A percentile compares a stretch with the other conserved stretches of the same genome.
Conservation (phyloP, 495 filamentous ascomycete genomes). For the Xylaria sp. region DNA sequence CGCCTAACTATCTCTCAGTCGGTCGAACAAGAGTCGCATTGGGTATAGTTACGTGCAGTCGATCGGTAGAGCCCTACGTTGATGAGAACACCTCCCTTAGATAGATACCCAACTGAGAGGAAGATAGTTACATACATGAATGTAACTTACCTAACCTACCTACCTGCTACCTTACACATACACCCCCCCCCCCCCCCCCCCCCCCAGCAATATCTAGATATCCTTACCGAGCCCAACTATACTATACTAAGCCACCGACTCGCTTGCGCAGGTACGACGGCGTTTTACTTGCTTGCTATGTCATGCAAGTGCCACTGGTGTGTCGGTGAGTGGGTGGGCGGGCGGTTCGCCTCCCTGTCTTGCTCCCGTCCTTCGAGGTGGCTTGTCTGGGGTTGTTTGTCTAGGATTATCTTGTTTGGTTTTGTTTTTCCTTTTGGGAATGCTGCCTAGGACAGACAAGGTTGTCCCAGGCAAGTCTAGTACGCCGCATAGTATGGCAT, state of each 20-base stretch:
- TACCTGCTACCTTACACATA: background rate
- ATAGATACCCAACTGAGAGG: background rate
- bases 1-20: background rate
- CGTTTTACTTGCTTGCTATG: background rate
- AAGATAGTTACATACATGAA: slow-evolving; percentile 1
- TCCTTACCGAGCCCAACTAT: too few relatives aligned
- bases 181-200: too few relatives aligned
- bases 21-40: background rate
- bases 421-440: too few relatives aligned
- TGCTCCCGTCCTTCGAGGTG: background rate
- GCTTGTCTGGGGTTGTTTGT: background rate
- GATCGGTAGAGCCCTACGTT: background rate
- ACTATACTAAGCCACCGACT: background rate
- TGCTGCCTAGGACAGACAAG: background rate
- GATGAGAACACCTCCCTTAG: background rate
- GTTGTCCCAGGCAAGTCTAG: background rate
- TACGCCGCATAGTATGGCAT: background rate
- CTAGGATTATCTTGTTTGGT: too few relatives aligned
- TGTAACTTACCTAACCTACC: slow-evolving; percentile 1
- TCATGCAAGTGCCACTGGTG: background rate
- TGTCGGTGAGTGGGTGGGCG: background rate
- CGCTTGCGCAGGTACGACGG: slow-evolving; percentile 22
- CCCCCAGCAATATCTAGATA: too few relatives aligned
- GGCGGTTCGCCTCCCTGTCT: background rate
- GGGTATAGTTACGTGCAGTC: background rate